Base-by-base conservation (phyloP, 2,329 filamentous ascomycete genomes). In the Cladorrhinum sp. region DNA sequence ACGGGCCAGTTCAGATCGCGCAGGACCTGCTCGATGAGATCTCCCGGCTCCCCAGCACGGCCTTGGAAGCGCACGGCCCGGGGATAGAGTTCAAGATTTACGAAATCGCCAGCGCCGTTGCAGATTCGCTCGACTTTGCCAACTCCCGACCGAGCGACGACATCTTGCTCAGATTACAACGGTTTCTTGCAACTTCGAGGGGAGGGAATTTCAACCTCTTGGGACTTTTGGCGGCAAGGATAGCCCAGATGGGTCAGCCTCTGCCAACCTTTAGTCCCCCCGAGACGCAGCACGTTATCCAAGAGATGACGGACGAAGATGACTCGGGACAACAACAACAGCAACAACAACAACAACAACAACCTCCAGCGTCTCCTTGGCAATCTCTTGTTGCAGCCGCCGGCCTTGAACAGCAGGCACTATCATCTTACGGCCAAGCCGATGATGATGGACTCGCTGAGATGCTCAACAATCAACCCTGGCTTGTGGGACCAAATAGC, bases 21-120 rank as follows among this genome's bases (percentile, higher is more conserved):
- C 73, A 73, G 14, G 77, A 81, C 53, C 79, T 82, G 23, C 65
- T 82, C 18, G 69, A 71, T 3, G 69, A 77, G 2, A 75, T 81
- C 5, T 74, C 74, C 1, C 71, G 74, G 3, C 70, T 82, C 2
- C 80, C 80, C 0, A 74, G 73, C 55, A 71, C 77, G 0, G 80
- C 79, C 0, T 73, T 82, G 2, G 79, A 82, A 61, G 79, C 79
- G 0, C 80, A 82, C 58, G 80, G 80, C 0, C 75, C 79, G 3
- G 77, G 76, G 0, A 76, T 82, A 66, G 79, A 80, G 65, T 77
- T 77, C 65, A 80, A 80, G 55, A 78, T 78, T 2, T 80, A 75
- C 55, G 77, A 80, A 60, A 80, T 80, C 50, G 78, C 78, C 1
- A 77, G 73, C 10, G 76, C 77, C 0, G 76, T 80, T 0, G 73